phyloP scores from a whole-genome alignment of 805 yeast genomes.

The Wickerhamomyces queroliae region DNA sequence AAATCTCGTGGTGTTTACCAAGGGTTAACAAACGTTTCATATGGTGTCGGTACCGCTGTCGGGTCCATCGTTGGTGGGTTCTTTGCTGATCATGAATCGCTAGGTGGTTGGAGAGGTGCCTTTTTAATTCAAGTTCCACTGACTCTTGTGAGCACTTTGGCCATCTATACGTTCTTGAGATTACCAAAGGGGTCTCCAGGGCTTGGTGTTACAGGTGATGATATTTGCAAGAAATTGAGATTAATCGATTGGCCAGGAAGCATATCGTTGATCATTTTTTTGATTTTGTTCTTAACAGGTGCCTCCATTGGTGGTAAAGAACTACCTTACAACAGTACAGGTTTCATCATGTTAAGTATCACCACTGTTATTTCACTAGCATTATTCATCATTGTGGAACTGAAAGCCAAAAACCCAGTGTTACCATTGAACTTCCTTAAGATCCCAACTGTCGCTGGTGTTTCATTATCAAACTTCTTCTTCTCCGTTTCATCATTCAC shows the following conservation, averaged over 20 bases:
- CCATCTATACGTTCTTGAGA: conserved; percentile 29
- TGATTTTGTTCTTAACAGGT: conserved; percentile 40
- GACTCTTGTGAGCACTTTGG: conserved; percentile 38
- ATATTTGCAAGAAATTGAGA: conserved; percentile 40
- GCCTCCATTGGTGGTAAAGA: conserved; percentile 50
- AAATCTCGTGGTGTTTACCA: conserved; percentile 78
- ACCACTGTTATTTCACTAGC: conserved; percentile 31
- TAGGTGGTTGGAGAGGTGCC: conserved; percentile 45
- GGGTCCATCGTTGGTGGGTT: conserved; percentile 66
- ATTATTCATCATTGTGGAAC: conserved; percentile 37
- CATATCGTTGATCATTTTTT: conserved; percentile 35
- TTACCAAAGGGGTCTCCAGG: conserved; percentile 50
- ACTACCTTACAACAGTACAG: conserved; percentile 31
- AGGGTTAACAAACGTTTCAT: conserved; percentile 73
- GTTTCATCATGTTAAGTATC: conserved; percentile 26
- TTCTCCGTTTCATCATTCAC: conserved; percentile 33
- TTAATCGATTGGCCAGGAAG: conserved; percentile 54
- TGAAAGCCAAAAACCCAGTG: conserved; percentile 48
- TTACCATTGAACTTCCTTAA: conserved; percentile 52
- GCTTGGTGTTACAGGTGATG: conserved; percentile 37
- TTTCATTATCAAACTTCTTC: conserved; percentile 61
- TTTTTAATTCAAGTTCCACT: conserved; percentile 49
- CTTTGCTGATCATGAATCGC: conserved; percentile 30
- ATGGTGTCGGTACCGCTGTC: conserved; percentile 67
- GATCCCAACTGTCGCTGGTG: conserved; percentile 55